Evolutionary conservation across 208 protist genomes (phyloP), one percentile per base, ranked within the genome.

Genomic region (Crithidia brevicula): DNA sequence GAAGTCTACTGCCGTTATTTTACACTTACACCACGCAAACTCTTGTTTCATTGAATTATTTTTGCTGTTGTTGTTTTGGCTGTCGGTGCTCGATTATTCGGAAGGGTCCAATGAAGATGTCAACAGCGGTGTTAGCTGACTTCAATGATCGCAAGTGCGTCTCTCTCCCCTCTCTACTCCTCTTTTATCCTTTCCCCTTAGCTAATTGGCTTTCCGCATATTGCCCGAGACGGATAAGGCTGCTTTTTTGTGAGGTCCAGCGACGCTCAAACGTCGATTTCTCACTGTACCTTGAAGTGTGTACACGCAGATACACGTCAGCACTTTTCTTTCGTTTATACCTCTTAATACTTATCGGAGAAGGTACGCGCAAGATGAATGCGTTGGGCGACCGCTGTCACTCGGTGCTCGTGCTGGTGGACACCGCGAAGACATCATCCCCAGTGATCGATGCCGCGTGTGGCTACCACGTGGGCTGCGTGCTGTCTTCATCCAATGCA

Each of bases 351-450:
- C n/a, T n/a, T n/a, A n/a, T n/a, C n/a, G n/a, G n/a, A n/a, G n/a
- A n/a, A 40, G 36, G 8, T 0, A 7, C 36, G 36, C 0, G 15
- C 10, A 13, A 13, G 9, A 85, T 88, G 82, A 88, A 88, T 54
- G 62, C 74, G 11, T 42, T 83, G 53, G 72, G 77, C 2, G 57
- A 72, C 22, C 36, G 65, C 30, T 88, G 72, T 20, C 64, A 60
- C 49, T 74, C 68, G 5, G 79, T 85, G 15, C 7, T 88, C 23
- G 49, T 76, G 34, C 60, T 88, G 6, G 47, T 73, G 15, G 54
- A 45, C 40, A 62, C 31, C 6, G 22, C 52, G 0, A 6, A 42
- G 34, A 4, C 20, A 4, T 3, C 31, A 3, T 34, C 18, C 7
- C 56, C 42, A 9, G 10, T 69, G 5, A 22, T 50, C 0, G 43